Base-by-base conservation (phyloP, 108 stramenopile species). In the Schizochytrium sp. region DNA sequence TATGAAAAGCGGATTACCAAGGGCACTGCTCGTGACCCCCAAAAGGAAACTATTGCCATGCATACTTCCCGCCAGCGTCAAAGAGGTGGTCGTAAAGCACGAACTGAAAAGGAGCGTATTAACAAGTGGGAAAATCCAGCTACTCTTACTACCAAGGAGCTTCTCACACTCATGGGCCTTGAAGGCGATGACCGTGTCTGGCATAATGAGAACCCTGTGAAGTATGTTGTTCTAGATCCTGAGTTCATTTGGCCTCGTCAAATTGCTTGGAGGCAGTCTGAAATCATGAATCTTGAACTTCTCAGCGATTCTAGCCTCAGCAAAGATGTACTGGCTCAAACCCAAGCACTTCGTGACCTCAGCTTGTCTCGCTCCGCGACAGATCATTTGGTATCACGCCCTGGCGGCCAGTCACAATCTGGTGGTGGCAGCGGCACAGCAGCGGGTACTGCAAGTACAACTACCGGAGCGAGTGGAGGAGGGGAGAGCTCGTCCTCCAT, bases 231-330 rank as follows among this genome's bases (percentile, higher is more conserved):
- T n/a, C 28, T 83, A 2, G 76, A 83, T 40, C 76, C 76, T 17
- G 76, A 83, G n/a, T 55, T 38, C 53, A 28, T 83, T 53, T 83
- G 76, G 76, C 76, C 53, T 17, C 76, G 76, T 46, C 76, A 55
- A 28, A 83, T 83, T 40, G 40, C 13, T 38, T 83, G 76, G 76
- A 17, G 53, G 15, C 76, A 83, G 76, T 55, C 50, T 5, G 76
- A 83, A 38, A 83, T 83, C 76, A 83, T 83, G 76, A 55, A 83
- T 55, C 76, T 83, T 53, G 76, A 83, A 40, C 76, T 83, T 49
- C 53, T 83, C 50, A 83, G 53, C 76, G 76, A 83, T 53, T 1
- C 76, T 8, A 55, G 28, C 3, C 76, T 83, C 76, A 83, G 13
- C 10, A 56, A 5, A 8, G 76, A 83, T 83, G 76, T 83, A 8